These are phyloP conservation scores for Magnolia officinalis DNA, from an alignment of 164 flowering plant genomes.

Conservation along the genomic window DNA sequence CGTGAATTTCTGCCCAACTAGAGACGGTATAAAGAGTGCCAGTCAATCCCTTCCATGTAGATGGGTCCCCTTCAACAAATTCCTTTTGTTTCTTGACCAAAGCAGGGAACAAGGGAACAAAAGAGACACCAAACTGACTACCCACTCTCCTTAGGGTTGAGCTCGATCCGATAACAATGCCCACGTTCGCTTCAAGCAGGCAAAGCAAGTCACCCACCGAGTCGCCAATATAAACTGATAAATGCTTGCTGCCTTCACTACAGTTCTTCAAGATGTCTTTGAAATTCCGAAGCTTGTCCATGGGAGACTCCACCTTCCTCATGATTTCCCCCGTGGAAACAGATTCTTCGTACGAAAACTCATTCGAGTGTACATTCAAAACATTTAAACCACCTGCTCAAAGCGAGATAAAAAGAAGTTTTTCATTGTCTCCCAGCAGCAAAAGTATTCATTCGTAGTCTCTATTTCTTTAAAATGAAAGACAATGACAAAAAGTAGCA, in stretches of 20 bases:
- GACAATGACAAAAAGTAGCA: not conserved
- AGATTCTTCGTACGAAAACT: conserved; percentile 25
- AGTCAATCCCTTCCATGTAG: conserved; percentile 26
- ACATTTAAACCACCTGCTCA: conserved; percentile 29
- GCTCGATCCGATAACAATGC: conserved; percentile 37
- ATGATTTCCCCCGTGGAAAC: conserved; percentile 34
- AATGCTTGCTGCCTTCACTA: conserved; percentile 12
- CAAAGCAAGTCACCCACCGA: conserved; percentile 38
- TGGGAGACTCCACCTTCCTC: conserved; percentile 32
- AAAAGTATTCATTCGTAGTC: not conserved
- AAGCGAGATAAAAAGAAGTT: not conserved
- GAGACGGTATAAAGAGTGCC: conserved; percentile 34
- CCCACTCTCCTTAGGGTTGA: conserved; percentile 27
- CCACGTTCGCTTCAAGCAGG: conserved; percentile 34
- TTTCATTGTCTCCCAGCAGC: not conserved
- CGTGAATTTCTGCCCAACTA: conserved; percentile 37
- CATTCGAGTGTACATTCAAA: conserved; percentile 36
- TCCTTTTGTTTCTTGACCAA: conserved; percentile 32
- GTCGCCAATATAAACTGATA: conserved; percentile 33
- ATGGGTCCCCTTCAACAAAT: conserved; percentile 11
- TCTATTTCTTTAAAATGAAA: not conserved
- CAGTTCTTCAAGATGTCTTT: conserved; percentile 17
- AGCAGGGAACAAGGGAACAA: conserved; percentile 32
- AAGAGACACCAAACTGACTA: conserved; percentile 30
- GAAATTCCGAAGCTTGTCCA: conserved; percentile 32